A percentile compares a stretch with the other conserved stretches of the same genome.
Evolutionary conservation across 2,329 filamentous ascomycete species (phyloP).

Genomic region (Colletotrichum neosansevieriae): DNA sequence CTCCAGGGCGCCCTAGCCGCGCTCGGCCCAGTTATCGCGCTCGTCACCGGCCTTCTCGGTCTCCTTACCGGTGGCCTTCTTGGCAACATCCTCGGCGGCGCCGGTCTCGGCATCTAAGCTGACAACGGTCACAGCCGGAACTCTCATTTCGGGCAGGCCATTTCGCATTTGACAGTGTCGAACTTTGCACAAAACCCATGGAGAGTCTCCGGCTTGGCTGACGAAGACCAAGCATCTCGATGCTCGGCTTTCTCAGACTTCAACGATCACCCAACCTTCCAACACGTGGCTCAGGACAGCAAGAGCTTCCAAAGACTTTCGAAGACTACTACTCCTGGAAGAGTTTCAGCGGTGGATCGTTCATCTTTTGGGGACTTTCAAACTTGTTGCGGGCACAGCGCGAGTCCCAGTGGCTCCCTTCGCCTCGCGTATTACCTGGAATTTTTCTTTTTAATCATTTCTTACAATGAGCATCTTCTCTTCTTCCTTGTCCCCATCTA

Average conservation of each 20-base stretch:
- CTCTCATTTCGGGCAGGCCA: conserved; percentile 33
- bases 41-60: background rate
- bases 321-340: conserved; percentile 18
- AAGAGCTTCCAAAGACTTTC: conserved; percentile 21
- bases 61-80: background rate
- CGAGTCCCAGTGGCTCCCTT: conserved; percentile 30
- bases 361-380: conserved; percentile 29
- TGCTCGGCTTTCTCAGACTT: conserved; percentile 1
- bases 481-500: conserved; percentile 22
- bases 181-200: conserved; percentile 26
- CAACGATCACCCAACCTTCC: conserved; percentile 1
- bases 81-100: background rate
- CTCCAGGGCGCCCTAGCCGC: too few relatives aligned
- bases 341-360: conserved; percentile 1
- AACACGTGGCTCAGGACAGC: conserved; percentile 10
- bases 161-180: conserved; percentile 22
- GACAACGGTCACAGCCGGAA: background rate
- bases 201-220: conserved; percentile 17
- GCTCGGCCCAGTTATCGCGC: background rate
- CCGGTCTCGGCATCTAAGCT: conserved; percentile 15
- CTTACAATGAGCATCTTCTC: conserved; percentile 19
- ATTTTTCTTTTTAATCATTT: conserved; percentile 34
- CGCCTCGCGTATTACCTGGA: conserved; percentile 16
- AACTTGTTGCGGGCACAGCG: conserved; percentile 24
- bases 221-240: background rate